Base-by-base conservation (phyloP, 768 basidiomycete genomes). In the Phylloporus arenicola region DNA sequence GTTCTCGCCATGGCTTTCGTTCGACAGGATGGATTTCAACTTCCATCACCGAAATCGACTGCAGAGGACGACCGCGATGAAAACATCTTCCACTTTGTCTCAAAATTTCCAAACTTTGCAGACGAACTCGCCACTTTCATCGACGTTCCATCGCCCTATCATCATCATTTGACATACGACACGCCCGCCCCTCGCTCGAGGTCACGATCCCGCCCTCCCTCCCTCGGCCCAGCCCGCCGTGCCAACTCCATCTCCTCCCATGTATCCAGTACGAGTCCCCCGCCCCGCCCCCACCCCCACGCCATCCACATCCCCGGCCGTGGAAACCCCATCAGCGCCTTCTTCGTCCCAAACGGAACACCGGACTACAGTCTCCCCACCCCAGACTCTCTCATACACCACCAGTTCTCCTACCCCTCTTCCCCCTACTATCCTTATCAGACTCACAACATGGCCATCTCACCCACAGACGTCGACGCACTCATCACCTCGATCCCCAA, bases 1-100 rank as follows among this genome's bases (percentile, higher is more conserved):
- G 6, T 31, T 27, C 30, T 31, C 19, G 19, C 22, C 38, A 66
- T 68, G 63, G 57, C 66, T 47, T 65, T 67, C 51, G 63, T 87
- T 56, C 73, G 85, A 52, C 82, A 85, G 62, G 83, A 88, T 69
- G 87, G 88, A 58, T 89, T 89, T 65, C 82, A 86, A 54, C 59
- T 83, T 31, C 77, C 80, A 19, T 73, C 72, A 6, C 62, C 62
- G 33, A 66, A 3, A 25, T 25, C 64, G 33, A 66, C 64, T 1
- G 51, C 57, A 57, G 58, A 65, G 53, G 57, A 59, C 53, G 60
- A 64, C 50, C 61, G 51, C 60, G 53, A 62, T 57, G 59, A 59
- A 24, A 54, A 53, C 58, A 68, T 75, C 65, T 77, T 75, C 70
- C 27, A 27, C 27, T 27, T 79, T 57, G 63, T 84, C 29, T 75